phyloP scores from a whole-genome alignment of 2,329 filamentous ascomycete species.

The Talaromyces sp. region DNA sequence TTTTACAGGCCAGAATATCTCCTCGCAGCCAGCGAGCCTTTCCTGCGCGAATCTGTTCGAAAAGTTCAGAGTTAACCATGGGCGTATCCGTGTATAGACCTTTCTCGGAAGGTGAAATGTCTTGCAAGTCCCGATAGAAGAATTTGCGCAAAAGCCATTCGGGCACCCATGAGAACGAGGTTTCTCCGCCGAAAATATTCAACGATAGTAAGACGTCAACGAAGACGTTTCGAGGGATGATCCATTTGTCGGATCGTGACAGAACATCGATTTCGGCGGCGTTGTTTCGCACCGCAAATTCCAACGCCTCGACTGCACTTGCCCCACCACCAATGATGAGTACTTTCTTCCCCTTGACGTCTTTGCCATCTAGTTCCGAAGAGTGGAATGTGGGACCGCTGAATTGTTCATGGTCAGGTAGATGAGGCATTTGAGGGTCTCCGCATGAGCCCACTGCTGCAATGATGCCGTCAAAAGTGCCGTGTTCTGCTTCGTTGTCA shows the following conservation, averaged over 20 bases:
- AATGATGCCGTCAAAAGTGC: slow-evolving; percentile 72
- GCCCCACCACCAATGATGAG: slow-evolving; percentile 74
- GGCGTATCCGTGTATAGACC: slow-evolving; percentile 80
- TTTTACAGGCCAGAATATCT: slow-evolving; percentile 64
- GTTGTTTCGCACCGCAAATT: slow-evolving; percentile 65
- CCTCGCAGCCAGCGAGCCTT: slow-evolving; percentile 74
- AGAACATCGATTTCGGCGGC: slow-evolving; percentile 68
- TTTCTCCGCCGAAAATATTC: slow-evolving; percentile 77
- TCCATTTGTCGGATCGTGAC: slow-evolving; percentile 77
- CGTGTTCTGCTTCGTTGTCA: slow-evolving; percentile 61
- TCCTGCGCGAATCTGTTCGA: slow-evolving; percentile 67
- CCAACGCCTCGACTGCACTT: slow-evolving; percentile 74
- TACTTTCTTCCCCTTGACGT: slow-evolving; percentile 68
- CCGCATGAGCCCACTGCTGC: slow-evolving; percentile 76
- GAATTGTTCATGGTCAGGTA: slow-evolving; percentile 68
- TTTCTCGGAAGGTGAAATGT: slow-evolving; percentile 64
- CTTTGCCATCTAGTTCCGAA: slow-evolving; percentile 65
- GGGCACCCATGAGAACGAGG: slow-evolving; percentile 68
- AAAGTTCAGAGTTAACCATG: slow-evolving; percentile 80
- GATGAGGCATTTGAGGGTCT: slow-evolving; percentile 65
- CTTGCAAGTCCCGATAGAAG: slow-evolving; percentile 76
- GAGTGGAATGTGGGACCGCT: slow-evolving; percentile 70
- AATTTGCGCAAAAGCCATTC: slow-evolving; percentile 68
- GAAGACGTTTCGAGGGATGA: slow-evolving; percentile 73
- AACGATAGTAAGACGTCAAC: slow-evolving; percentile 68